Conservation (phyloP, 352 stramenopile genomes). For the Pythium apleroticum region DNA sequence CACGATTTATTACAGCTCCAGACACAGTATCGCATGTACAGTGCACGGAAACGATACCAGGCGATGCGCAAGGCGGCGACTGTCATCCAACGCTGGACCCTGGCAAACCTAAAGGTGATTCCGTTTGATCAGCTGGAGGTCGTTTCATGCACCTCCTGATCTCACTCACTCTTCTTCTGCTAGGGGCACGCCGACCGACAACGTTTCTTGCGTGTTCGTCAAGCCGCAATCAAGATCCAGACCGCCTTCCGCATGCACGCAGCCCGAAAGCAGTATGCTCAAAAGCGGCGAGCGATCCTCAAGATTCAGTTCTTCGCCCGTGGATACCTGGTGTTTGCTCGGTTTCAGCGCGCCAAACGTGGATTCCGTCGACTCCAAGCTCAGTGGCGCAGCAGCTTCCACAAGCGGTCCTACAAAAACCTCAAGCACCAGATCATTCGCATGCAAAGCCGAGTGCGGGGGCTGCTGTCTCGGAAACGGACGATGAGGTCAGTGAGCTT, state of each 20-base stretch:
- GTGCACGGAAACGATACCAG: constrained; percentile 49
- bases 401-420: constrained; percentile 62
- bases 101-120: constrained; percentile 53
- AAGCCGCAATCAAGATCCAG: constrained; percentile 46
- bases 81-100: constrained; percentile 54
- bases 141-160: background rate
- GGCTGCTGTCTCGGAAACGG: constrained; percentile 53
- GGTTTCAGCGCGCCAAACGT: constrained; percentile 44
- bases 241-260: constrained; percentile 38
- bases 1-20: constrained; percentile 45
- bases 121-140: background rate
- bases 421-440: constrained; percentile 60
- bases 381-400: constrained; percentile 61
- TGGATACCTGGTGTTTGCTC: constrained; percentile 46
- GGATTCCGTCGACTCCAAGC: constrained; percentile 65
- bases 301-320: constrained; percentile 39
- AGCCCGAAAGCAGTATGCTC: constrained; percentile 20
- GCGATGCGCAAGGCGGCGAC: constrained; percentile 35
- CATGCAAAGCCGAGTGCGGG: constrained; percentile 63
- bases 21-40: constrained; percentile 74
- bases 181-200: constrained; percentile 36
- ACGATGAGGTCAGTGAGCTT: constrained; percentile 43
- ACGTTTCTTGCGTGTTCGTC: constrained; percentile 32
- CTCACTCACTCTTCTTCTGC: background rate
- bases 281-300: constrained; percentile 30